Evolutionary conservation across 1,284 basidiomycete genomes (phyloP), one percentile per base, ranked within the genome.

Genomic region (Pisolithus thermaeus): DNA sequence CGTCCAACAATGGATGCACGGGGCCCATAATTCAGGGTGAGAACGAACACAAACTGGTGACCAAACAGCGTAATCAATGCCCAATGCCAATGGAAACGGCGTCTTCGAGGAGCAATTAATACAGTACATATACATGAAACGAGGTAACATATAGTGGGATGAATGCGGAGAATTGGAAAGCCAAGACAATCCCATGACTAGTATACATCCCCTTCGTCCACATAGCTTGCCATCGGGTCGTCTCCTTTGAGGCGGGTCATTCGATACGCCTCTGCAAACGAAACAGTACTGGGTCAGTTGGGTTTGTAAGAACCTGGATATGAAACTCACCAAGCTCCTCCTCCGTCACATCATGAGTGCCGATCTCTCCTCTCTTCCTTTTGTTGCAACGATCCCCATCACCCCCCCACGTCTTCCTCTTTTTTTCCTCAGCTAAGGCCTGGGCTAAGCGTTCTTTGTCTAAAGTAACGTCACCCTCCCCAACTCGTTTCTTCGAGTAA

Each of bases 211-310:
- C 75, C 79, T 40, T 61, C 59, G 64, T 90, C 87, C 25, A 87
- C 75, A 65, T 94, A 91, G 60, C 88, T 88, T 32, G 87, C 87
- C 89, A 95, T 93, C 3, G 92, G 92, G 67, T 95, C 92, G 54
- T 93, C 89, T 23, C 76, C 72, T 64, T 83, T 78, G 59, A 79
- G 71, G 47, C 83, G 77, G 49, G 70, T 81, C 80, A 89, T 84
- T 47, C 92, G 78, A 68, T 94, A 95, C 18, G 84, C 84, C 81
- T 95, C 90, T 90, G 73, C 52, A 64, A 52, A 43, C 49, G 52
- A 50, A 56, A 57, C 11, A 62, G 52, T 57, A 20, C 18, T 20
- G 22, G 18, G 38, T 56, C 58, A 32, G 18, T 53, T 49, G 28
- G 55, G 40, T 38, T 38, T 35, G 12, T 38, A 23, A 36, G 7